Evolutionary conservation across 495 filamentous ascomycete species (phyloP), one percentile per base, ranked within the genome.

Genomic region (Hypoxylon fuscum): DNA sequence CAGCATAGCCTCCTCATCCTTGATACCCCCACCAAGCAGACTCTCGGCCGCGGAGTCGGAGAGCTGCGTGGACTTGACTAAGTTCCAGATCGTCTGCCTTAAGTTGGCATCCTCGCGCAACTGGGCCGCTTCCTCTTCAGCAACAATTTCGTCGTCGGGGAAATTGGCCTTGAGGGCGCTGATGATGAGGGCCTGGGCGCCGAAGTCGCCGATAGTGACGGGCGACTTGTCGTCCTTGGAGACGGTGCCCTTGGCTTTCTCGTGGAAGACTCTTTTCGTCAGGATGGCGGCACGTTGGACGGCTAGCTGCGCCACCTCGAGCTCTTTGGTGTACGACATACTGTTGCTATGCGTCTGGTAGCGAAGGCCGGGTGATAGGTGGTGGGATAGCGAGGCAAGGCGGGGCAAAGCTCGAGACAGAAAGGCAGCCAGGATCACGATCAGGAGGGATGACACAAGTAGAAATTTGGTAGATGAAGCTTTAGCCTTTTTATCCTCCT

Each of bases 181-280:
- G 66, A 98, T 96, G 71, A 98, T 96, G 60, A 98, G 83, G 32
- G 96, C 96, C 78, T 98, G 95, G 51, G 96, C 95, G 66, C 96
- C 96, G 70, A 96, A 97, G 78, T 98, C 95, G 72, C 93, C 95
- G 62, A 98, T 93, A 25, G 95, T 98, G 63, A 98, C 95, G 59
- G 96, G 95, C 20, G 96, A 98, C 63, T 87, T 88, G 79, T 98
- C 96, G 73, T 90, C 88, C 80, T 98, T 99, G 66, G 88, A 90
- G 29, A 96, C 81, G 50, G 95, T 96, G 55, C 93, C 93, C 78
- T 98, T 98, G 64, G 92, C 87, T 71, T 89, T 91, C 54, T 91
- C 88, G 77, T 90, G 87, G 84, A 96, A 98, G 74, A 98, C 93
- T 61, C 86, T 87, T 80, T 96, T 92, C 50, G 95, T 98, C 55